These are phyloP conservation scores for Termitomyces sp. DNA, from an alignment of 768 basidiomycete species.

Conservation along the genomic window DNA sequence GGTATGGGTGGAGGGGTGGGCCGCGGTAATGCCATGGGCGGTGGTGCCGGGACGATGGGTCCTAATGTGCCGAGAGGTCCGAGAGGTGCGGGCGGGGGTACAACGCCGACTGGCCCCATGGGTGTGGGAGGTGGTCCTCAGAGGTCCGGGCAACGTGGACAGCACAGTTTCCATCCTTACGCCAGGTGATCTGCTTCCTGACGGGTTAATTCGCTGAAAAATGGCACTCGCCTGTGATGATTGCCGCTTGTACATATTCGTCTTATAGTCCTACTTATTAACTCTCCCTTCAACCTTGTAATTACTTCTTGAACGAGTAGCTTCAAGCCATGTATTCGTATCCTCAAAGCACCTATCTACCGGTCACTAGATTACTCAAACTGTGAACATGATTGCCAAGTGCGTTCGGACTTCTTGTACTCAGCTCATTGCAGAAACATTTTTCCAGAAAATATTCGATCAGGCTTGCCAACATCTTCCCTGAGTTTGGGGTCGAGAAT, in stretches of 20 bases:
- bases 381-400: not conserved
- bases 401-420: not conserved
- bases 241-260: constrained; percentile 8
- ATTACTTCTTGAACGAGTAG: constrained; percentile 1
- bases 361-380: not conserved
- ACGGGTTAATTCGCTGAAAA: not conserved
- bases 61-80: constrained; percentile 64
- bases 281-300: not conserved
- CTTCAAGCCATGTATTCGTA: not conserved
- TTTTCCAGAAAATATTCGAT: not conserved
- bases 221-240: not conserved
- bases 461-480: too few species aligned
- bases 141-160: constrained; percentile 64
- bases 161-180: constrained; percentile 83
- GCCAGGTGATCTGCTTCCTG: constrained; percentile 41
- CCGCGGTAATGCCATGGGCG: constrained; percentile 32
- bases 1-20: constrained; percentile 35
- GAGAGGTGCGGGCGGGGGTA: constrained; percentile 49
- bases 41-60: constrained; percentile 37
- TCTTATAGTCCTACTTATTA: constrained; percentile 11
- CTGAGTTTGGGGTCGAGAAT: not conserved
- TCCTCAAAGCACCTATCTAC: not conserved
- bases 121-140: constrained; percentile 62
- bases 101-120: constrained; percentile 27
- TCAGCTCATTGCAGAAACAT: not conserved